A percentile compares a stretch with the other conserved stretches of the same genome.
Evolutionary conservation across 1,139 yeast genomes (phyloP).

Genomic region (Saccharomycopsis phalli): DNA sequence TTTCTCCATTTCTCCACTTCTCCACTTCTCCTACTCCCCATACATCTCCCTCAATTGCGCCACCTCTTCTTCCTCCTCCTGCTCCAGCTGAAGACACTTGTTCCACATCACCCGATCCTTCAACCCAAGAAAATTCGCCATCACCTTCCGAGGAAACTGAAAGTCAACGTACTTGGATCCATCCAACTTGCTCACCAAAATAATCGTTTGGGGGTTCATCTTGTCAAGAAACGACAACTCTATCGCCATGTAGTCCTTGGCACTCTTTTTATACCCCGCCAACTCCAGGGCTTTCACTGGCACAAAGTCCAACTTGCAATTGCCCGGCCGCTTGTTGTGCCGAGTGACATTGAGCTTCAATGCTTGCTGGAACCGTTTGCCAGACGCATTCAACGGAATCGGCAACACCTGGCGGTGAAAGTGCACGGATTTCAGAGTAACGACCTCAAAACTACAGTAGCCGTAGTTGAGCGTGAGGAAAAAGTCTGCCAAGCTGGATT

Average conservation of each 20-base stretch:
- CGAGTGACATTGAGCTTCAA: conserved; percentile 28
- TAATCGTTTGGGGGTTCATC: conserved; percentile 24
- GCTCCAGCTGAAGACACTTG: conserved; percentile 51
- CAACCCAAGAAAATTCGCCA: conserved; percentile 49
- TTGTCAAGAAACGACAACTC: not conserved
- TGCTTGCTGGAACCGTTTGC: conserved; percentile 29
- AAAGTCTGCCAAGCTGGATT: conserved; percentile 38
- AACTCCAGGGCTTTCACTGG: not conserved
- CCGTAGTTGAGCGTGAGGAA: conserved; percentile 35
- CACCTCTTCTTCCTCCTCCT: conserved; percentile 54
- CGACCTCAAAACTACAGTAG: conserved; percentile 54
- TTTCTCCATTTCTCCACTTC: too few species aligned
- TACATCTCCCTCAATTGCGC: conserved; percentile 40
- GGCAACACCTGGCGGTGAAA: conserved; percentile 61
- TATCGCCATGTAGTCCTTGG: not conserved
- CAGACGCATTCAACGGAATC: conserved; percentile 35
- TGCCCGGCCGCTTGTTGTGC: not conserved
- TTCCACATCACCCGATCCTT: conserved; percentile 61
- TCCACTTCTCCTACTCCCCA: too few species aligned
- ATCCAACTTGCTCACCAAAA: conserved; percentile 26
- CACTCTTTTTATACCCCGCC: too few species aligned
- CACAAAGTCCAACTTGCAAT: not conserved
- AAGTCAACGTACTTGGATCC: conserved; percentile 41
- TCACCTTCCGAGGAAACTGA: conserved; percentile 71
- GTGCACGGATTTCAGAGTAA: conserved; percentile 49